These are phyloP conservation scores for Vanrija sp. DNA, from an alignment of 1,284 basidiomycete genomes.

Conservation along the genomic window DNA sequence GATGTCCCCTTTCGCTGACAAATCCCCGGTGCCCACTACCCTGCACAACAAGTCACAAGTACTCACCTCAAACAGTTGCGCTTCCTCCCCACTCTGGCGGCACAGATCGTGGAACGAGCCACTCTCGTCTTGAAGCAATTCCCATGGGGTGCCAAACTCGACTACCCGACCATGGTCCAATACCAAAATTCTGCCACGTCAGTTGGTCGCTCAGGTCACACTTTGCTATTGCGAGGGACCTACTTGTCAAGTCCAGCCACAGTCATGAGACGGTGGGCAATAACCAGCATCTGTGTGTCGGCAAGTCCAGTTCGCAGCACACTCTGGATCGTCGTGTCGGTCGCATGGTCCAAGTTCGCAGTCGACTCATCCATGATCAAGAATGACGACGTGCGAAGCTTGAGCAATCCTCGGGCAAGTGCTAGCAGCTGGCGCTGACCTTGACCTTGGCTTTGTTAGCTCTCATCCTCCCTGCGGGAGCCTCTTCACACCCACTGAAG, in stretches of 20 bases:
- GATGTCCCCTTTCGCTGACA: too few relatives aligned
- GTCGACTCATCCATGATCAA: conserved; percentile 57
- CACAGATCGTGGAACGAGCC: conserved; percentile 49
- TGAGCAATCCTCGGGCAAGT: conserved; percentile 55
- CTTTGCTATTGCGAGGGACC: conserved; percentile 8
- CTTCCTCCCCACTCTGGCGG: conserved; percentile 49
- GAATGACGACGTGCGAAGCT: conserved; percentile 51
- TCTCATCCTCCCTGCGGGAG: not conserved
- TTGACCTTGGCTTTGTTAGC: conserved; percentile 45
- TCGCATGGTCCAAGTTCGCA: conserved; percentile 51
- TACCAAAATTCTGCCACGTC: conserved; percentile 50
- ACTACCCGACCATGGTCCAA: conserved; percentile 52
- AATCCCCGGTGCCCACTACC: too few relatives aligned
- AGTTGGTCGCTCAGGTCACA: not conserved
- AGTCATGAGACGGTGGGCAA: conserved; percentile 54
- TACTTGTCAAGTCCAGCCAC: conserved; percentile 51
- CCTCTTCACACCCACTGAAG: conserved; percentile 26
- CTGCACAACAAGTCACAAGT: too few relatives aligned
- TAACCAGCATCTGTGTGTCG: conserved; percentile 49
- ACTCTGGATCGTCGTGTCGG: conserved; percentile 51
- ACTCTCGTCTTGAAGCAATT: conserved; percentile 46
- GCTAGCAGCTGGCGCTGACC: conserved; percentile 57
- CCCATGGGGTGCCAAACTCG: conserved; percentile 53
- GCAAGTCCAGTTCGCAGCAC: conserved; percentile 48
- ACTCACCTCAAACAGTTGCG: conserved; percentile 40